Percentiles rank a stretch among this genome's conserved stretches.
phyloP scores from a whole-genome alignment of 1,284 basidiomycete genomes.

The Cryptococcus deneoformans region DNA sequence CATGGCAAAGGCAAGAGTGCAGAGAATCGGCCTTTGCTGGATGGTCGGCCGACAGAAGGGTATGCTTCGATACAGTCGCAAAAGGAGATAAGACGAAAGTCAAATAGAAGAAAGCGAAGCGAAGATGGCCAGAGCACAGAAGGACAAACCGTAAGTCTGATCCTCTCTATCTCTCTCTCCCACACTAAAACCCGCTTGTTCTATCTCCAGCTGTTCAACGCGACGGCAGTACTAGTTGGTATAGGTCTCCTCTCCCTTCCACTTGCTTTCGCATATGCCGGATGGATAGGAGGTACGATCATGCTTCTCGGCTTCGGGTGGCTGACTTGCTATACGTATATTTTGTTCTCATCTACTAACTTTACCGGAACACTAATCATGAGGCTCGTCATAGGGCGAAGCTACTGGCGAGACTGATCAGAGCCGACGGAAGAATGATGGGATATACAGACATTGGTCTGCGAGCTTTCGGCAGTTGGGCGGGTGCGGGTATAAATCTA shows the following conservation, averaged over 20 bases:
- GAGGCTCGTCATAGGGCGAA: conserved; percentile 61
- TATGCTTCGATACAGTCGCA: not conserved
- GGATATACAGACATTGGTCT: conserved; percentile 87
- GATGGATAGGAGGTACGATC: conserved; percentile 73
- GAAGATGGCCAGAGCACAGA: conserved; percentile 61
- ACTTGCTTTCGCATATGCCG: conserved; percentile 79
- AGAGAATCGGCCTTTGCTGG: not conserved
- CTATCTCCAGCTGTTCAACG: conserved; percentile 72
- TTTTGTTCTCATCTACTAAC: conserved; percentile 18
- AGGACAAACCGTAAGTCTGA: conserved; percentile 68
- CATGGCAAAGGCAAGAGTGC: not conserved
- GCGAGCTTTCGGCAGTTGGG: conserved; percentile 76
- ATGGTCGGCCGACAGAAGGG: not conserved
- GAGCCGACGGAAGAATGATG: conserved; percentile 64
- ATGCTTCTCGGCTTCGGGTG: conserved; percentile 75
- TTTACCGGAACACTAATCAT: not conserved
- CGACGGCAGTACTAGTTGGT: conserved; percentile 78
- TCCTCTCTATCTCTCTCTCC: conserved; percentile 1
- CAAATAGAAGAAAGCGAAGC: not conserved
- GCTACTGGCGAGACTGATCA: conserved; percentile 71
- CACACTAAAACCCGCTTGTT: conserved; percentile 13
- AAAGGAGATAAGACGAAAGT: not conserved
- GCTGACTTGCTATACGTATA: conserved; percentile 83
- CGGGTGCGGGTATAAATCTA: conserved; percentile 51
- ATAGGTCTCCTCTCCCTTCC: conserved; percentile 89